Evolutionary conservation across 2,329 filamentous ascomycete genomes (phyloP).

Genomic region (Fusarium graminum): DNA sequence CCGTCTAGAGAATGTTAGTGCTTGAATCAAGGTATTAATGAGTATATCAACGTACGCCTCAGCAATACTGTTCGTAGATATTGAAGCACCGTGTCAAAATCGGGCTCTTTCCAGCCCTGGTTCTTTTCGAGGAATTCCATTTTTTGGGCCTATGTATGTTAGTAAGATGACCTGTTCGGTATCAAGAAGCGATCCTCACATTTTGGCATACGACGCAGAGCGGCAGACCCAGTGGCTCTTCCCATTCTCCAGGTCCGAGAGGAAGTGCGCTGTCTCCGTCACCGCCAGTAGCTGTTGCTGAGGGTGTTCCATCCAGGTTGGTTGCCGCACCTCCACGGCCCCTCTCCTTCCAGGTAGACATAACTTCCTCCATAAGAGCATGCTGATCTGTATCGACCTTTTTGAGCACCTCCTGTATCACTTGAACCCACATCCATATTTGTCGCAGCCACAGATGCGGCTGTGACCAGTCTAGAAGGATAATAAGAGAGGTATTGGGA

Average conservation of each 20-base stretch:
- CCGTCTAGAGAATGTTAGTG: slow-evolving; percentile 69
- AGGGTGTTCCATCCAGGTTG: slow-evolving; percentile 72
- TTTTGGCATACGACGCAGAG: slow-evolving; percentile 97
- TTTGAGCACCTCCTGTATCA: slow-evolving; percentile 81
- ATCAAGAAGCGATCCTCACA: slow-evolving; percentile 63
- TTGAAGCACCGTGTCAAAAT: slow-evolving; percentile 96
- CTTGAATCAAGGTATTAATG: neutral
- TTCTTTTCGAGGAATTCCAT: slow-evolving; percentile 93
- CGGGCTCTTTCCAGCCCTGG: slow-evolving; percentile 92
- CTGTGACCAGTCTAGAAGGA: slow-evolving; percentile 95
- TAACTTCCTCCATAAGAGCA: slow-evolving; percentile 87
- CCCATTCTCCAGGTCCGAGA: slow-evolving; percentile 90
- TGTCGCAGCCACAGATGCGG: slow-evolving; percentile 94
- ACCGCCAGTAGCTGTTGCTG: slow-evolving; percentile 63
- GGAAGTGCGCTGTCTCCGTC: slow-evolving; percentile 80
- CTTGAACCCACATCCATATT: slow-evolving; percentile 87
- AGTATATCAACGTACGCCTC: slow-evolving; percentile 69
- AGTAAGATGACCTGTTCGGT: slow-evolving; percentile 33
- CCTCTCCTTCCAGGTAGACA: slow-evolving; percentile 82
- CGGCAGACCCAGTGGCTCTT: slow-evolving; percentile 86
- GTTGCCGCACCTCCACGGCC: slow-evolving; percentile 74
- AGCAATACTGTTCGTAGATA: slow-evolving; percentile 90
- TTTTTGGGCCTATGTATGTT: slow-evolving; percentile 75
- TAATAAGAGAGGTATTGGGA: slow-evolving; percentile 86
- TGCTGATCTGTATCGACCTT: slow-evolving; percentile 82